Conservation (phyloP, 2,329 filamentous ascomycete species). For the Clonostachys rosea region DNA sequence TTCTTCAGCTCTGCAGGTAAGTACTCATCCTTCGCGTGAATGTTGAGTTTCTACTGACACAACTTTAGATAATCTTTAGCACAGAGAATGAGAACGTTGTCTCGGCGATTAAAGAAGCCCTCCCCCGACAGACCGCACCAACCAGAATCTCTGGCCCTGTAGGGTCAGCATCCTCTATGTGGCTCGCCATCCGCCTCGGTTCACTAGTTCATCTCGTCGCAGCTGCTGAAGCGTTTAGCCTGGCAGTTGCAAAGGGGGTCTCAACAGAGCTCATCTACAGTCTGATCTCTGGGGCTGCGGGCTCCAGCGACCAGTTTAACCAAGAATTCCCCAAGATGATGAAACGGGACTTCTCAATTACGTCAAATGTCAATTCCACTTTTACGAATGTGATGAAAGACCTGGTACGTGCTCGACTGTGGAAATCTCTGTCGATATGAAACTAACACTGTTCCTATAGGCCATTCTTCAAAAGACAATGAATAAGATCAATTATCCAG, state of each 20-base stretch:
- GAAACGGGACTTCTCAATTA: background rate
- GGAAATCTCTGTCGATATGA: too few species aligned
- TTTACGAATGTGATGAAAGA: too few species aligned
- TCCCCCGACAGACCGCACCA: background rate
- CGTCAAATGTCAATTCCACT: too few species aligned
- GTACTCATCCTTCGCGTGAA: background rate
- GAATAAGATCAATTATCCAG: too few species aligned
- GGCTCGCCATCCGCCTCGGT: background rate
- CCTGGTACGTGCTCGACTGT: too few species aligned
- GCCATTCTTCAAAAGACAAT: too few species aligned
- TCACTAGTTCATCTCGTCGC: background rate
- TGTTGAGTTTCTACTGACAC: background rate
- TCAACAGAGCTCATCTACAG: background rate
- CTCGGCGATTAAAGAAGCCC: background rate
- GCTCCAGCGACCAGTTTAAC: background rate
- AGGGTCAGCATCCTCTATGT: background rate
- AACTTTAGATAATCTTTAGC: background rate
- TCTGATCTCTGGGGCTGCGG: background rate
- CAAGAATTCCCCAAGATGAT: background rate
- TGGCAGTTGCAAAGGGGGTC: slow-evolving; percentile 7
- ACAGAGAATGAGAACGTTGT: background rate
- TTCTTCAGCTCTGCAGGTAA: background rate
- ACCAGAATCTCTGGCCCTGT: background rate
- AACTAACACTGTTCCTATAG: too few species aligned
- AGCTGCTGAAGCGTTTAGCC: slow-evolving; percentile 5